Conservation (phyloP, 1,284 basidiomycete genomes). For the Cutaneotrichosporon sp. region DNA sequence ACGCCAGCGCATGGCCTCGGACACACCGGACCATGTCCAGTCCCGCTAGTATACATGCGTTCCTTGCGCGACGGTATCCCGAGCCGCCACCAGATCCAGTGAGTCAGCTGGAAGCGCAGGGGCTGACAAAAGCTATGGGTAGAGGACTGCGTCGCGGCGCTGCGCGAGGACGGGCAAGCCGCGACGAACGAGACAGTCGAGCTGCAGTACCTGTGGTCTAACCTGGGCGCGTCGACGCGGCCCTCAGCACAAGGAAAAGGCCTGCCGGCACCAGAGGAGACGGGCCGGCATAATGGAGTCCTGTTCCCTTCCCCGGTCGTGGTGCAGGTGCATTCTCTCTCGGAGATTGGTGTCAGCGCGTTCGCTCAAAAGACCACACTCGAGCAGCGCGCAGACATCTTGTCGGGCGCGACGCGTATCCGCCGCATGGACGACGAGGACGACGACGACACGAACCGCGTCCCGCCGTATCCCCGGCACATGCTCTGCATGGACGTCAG, state of each 20-base stretch:
- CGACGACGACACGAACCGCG: conserved; percentile 20
- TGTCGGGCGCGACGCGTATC: conserved; percentile 40
- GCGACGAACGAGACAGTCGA: conserved; percentile 21
- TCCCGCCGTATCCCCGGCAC: conserved; percentile 39
- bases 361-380: conserved; percentile 39
- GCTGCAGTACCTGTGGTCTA: conserved; percentile 34
- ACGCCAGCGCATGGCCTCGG: too few relatives aligned
- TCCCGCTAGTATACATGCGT: not conserved
- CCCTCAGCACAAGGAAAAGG: not conserved
- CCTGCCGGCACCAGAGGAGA: conserved; percentile 11
- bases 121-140: conserved; percentile 31
- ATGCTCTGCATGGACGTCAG: conserved; percentile 42
- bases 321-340: conserved; percentile 36
- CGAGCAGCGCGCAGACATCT: conserved; percentile 42
- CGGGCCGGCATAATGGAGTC: conserved; percentile 14
- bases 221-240: conserved; percentile 31
- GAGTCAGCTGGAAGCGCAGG: not conserved
- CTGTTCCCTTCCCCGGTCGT: conserved; percentile 34
- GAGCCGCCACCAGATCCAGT: not conserved
- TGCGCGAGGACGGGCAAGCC: conserved; percentile 23
- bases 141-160: conserved; percentile 22
- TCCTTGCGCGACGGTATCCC: not conserved
- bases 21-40: not conserved
- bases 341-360: conserved; percentile 41
- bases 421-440: conserved; percentile 39